Conservation (phyloP, 2,329 filamentous ascomycete species). For the Fusarium sp. region DNA sequence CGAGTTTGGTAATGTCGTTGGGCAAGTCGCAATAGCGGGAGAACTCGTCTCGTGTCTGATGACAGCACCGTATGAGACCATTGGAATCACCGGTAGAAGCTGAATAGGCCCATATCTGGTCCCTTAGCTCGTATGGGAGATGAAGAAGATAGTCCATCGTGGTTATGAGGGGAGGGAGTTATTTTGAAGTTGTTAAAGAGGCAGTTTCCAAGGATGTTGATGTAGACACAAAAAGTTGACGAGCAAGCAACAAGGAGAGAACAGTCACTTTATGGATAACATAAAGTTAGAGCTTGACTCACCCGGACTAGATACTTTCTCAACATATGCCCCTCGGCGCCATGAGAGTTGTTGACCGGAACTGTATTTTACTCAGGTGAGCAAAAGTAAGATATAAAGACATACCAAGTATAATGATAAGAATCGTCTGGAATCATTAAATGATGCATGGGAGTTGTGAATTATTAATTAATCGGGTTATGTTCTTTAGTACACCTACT, state of each 20-base stretch:
- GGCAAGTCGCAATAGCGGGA: not conserved
- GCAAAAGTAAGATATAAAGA: too few species aligned
- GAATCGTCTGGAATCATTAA: too few species aligned
- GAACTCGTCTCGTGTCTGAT: conserved; percentile 14
- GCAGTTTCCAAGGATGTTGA: not conserved
- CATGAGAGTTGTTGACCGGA: not conserved
- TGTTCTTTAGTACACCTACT: too few species aligned
- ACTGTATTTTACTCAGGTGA: not conserved
- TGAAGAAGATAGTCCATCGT: not conserved
- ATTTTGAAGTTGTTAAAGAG: not conserved
- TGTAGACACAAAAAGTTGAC: not conserved
- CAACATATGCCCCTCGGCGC: not conserved
- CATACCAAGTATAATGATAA: too few species aligned
- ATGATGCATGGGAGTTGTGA: too few species aligned
- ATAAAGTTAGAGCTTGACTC: not conserved
- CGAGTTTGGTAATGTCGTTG: not conserved
- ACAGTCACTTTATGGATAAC: not conserved
- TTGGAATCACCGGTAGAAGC: not conserved
- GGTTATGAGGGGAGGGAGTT: not conserved
- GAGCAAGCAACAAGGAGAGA: not conserved
- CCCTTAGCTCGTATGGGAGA: conserved; percentile 25
- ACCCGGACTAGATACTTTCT: not conserved
- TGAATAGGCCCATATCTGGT: conserved; percentile 13
- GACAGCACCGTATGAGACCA: conserved; percentile 19
- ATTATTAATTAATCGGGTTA: too few species aligned